Conservation (phyloP, 202 grass and related monocot species). For the Cymbopogon flexuosus region DNA sequence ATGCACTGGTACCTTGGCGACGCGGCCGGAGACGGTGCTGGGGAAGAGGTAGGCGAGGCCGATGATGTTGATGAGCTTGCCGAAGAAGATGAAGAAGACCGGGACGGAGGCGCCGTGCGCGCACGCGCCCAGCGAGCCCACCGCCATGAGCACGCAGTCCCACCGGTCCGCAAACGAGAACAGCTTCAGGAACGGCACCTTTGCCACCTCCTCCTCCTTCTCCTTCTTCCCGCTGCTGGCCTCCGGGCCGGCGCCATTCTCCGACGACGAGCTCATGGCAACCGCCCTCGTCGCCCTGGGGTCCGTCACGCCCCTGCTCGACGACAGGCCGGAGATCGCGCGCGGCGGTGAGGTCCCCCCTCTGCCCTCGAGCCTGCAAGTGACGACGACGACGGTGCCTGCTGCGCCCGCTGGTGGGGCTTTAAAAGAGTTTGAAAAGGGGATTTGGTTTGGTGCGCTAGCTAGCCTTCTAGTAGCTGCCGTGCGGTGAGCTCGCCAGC, state of each 20-base stretch:
- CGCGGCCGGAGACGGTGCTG: slow-evolving; percentile 58
- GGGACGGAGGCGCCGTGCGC: slow-evolving; percentile 92
- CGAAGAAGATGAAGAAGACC: slow-evolving; percentile 99
- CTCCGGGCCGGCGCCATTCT: slow-evolving; percentile 30
- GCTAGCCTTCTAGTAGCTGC: background rate
- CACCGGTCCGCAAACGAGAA: slow-evolving; percentile 93
- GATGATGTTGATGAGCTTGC: slow-evolving; percentile 99
- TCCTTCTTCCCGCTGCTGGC: background rate
- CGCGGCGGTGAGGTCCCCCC: background rate
- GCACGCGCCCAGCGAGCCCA: slow-evolving; percentile 81
- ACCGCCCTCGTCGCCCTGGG: background rate
- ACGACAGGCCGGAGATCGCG: slow-evolving; percentile 7
- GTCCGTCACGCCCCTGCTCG: background rate
- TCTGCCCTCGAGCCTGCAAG: background rate
- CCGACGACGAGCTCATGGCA: slow-evolving; percentile 64
- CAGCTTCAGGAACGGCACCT: slow-evolving; percentile 93
- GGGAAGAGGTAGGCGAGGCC: slow-evolving; percentile 93
- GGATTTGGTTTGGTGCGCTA: background rate
- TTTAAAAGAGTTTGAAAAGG: slow-evolving; percentile 11
- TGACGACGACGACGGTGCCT: background rate
- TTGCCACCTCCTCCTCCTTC: slow-evolving; percentile 21
- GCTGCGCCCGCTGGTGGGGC: slow-evolving; percentile 5
- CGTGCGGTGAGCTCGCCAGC: background rate
- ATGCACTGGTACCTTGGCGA: slow-evolving; percentile 48
- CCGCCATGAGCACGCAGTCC: slow-evolving; percentile 85